Evolutionary conservation across 2,329 filamentous ascomycete species (phyloP).

Genomic region (Nectriaceae sp.): DNA sequence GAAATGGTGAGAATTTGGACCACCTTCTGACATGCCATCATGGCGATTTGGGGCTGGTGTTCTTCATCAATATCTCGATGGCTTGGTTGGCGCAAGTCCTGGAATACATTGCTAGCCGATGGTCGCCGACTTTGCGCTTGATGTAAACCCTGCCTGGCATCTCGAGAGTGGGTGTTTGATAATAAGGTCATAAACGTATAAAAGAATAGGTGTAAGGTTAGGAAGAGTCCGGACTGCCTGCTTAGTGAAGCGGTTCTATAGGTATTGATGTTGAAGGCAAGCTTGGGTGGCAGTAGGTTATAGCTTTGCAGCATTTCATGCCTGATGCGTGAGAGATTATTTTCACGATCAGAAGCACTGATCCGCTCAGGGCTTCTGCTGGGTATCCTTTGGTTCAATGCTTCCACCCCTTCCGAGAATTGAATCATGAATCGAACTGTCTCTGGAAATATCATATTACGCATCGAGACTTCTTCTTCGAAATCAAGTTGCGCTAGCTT

Average conservation of each 20-base stretch:
- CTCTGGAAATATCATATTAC: not conserved
- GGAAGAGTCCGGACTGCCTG: not conserved
- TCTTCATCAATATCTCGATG: not conserved
- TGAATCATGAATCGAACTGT: not conserved
- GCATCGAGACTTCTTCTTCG: not conserved
- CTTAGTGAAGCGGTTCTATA: not conserved
- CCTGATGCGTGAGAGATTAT: not conserved
- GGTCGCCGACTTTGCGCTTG: not conserved
- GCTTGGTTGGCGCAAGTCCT: not conserved
- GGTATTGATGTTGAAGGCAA: not conserved
- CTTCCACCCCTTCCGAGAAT: not conserved
- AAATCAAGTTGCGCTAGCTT: not conserved
- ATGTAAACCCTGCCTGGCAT: not conserved
- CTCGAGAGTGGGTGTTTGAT: not conserved
- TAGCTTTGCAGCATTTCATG: not conserved
- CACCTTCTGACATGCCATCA: not conserved
- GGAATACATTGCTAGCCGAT: not conserved
- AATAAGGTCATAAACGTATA: not conserved
- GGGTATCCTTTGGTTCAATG: not conserved
- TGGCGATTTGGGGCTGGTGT: not conserved
- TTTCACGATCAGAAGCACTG: not conserved
- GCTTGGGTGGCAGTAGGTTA: not conserved
- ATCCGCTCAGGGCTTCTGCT: not conserved
- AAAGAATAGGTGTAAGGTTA: not conserved
- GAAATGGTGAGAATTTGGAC: not conserved